Evolutionary conservation across 169 alveolate genomes (phyloP), one percentile per base, ranked within the genome.

Genomic region (Perkinsus marinus): DNA sequence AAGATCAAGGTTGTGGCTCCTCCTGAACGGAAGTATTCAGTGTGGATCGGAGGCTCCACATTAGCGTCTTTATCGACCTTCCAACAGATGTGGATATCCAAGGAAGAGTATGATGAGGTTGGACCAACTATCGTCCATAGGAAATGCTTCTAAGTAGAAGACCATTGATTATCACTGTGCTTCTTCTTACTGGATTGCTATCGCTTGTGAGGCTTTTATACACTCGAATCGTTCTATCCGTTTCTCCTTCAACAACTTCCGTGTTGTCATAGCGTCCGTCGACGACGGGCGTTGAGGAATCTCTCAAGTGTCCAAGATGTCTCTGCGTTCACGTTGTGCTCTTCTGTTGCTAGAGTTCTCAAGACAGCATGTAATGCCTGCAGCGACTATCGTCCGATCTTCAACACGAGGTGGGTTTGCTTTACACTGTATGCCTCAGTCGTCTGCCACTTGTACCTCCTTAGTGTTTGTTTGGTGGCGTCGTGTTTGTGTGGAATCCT

Each of bases 41-140:
- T 98, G 90, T 99, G 99, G 99, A 97, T 98, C 69, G 99, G 99
- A 46, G 99, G 99, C 7, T 98, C 99, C 36, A 98, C 98, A 90
- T 96, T 98, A 38, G 97, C 99, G 22, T 96, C 99, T 34, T 95
- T 98, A 41, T 96, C 98, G 68, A 98, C 99, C 43, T 99, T 99
- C 97, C 99, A 98, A 94, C 98, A 97, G 93, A 97, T 98, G 99
- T 99, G 99, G 99, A 97, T 98, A 93, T 96, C 99, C 69, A 98
- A 97, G 95, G 98, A 96, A 89, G 99, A 98, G 93, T 98, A 98
- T 92, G 99, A 98, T 41, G 99, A 98, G 93, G 94, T 98, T 9
- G 99, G 99, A 36, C 98, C 99, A 39, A 94, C 98, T 89, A 97
- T 98, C 79, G 98, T 98, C n/a, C 99, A 98, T 93, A 96, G 99